Evolutionary conservation across 2,329 filamentous ascomycete genomes (phyloP).

Genomic region (Nothophoma quercina): DNA sequence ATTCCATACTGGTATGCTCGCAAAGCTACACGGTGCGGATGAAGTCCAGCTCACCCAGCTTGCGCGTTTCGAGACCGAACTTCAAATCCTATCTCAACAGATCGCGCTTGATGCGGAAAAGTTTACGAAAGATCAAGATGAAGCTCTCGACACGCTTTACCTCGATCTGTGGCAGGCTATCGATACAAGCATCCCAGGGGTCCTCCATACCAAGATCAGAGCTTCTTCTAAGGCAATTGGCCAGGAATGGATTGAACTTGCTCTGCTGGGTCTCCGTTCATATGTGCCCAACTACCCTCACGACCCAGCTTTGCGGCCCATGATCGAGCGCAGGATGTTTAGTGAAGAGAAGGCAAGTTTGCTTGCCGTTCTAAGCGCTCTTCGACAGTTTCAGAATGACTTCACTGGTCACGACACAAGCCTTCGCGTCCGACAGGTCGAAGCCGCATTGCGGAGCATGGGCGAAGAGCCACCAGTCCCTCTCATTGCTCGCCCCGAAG

Average conservation of each 20-base stretch:
- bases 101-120: constrained; percentile 43
- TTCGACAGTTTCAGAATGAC: constrained; percentile 70
- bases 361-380: constrained; percentile 63
- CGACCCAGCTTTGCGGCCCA: constrained; percentile 73
- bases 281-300: constrained; percentile 88
- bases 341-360: constrained; percentile 65
- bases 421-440: constrained; percentile 69
- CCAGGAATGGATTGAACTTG: constrained; percentile 75
- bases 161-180: constrained; percentile 29
- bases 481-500: constrained; percentile 73
- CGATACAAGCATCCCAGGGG: constrained; percentile 17
- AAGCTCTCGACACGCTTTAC: constrained; percentile 41
- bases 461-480: constrained; percentile 72
- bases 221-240: constrained; percentile 1
- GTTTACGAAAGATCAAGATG: constrained; percentile 42
- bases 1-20: constrained; percentile 42
- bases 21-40: constrained; percentile 37
- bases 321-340: constrained; percentile 70
- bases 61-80: constrained; percentile 52
- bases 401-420: constrained; percentile 75
- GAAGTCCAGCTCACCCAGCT: constrained; percentile 51
- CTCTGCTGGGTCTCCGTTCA: constrained; percentile 75
- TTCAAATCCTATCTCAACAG: constrained; percentile 48
- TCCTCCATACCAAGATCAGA: constrained; percentile 42
- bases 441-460: constrained; percentile 68